phyloP scores from a whole-genome alignment of 2,329 filamentous ascomycete species.

The Alternaria infectoria region DNA sequence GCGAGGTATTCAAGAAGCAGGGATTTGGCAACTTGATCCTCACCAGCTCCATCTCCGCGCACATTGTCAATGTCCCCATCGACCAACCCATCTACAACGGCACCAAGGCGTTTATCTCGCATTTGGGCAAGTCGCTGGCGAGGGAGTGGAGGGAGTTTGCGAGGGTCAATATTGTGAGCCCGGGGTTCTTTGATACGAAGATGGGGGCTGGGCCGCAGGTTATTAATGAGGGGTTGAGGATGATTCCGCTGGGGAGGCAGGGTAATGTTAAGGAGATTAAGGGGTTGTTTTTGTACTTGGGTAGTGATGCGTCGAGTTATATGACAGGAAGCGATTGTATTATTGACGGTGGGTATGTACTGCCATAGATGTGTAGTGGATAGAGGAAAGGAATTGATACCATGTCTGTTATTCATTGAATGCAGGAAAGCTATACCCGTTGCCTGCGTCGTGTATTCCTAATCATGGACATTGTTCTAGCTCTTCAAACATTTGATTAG shows the following conservation, averaged over 20 bases:
- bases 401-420: not conserved
- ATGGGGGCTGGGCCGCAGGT: conserved; percentile 65
- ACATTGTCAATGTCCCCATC: conserved; percentile 80
- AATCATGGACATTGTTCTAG: not conserved
- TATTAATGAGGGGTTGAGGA: conserved; percentile 71
- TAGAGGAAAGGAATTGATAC: not conserved
- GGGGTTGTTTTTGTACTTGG: conserved; percentile 79
- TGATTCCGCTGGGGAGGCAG: conserved; percentile 78
- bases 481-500: not conserved
- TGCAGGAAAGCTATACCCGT: not conserved
- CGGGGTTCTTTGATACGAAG: conserved; percentile 70
- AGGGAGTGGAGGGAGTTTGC: conserved; percentile 73
- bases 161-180: conserved; percentile 68
- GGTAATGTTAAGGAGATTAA: conserved; percentile 77
- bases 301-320: conserved; percentile 79
- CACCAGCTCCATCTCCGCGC: conserved; percentile 73
- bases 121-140: conserved; percentile 66
- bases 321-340: conserved; percentile 77
- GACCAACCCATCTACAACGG: conserved; percentile 58
- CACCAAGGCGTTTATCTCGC: conserved; percentile 68
- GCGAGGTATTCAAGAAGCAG: conserved; percentile 51
- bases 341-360: conserved; percentile 75
- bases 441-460: not conserved
- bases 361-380: conserved; percentile 29
- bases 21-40: conserved; percentile 66